Conservation (phyloP, 1,139 yeast genomes). For the Yamadazyma blattariae region DNA sequence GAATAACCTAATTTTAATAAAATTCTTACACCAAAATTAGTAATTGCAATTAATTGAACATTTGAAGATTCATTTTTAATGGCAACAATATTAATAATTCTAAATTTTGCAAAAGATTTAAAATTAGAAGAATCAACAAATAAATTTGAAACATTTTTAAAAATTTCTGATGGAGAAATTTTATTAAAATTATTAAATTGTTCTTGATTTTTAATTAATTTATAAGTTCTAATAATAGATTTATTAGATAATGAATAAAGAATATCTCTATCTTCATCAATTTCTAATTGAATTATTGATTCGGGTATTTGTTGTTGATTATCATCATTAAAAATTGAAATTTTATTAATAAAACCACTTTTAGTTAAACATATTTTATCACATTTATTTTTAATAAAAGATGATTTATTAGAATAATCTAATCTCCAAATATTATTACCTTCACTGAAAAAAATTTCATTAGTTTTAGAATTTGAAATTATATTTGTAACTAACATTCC, state of each 20-base stretch:
- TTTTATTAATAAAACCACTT: slow-evolving; percentile 43
- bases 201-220: slow-evolving; percentile 41
- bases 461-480: slow-evolving; percentile 56
- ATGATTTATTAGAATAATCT: slow-evolving; percentile 79
- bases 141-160: slow-evolving; percentile 59
- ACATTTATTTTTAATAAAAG: slow-evolving; percentile 85
- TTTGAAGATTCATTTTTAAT: slow-evolving; percentile 67
- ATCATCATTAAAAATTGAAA: slow-evolving; percentile 16
- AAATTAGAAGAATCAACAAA: slow-evolving; percentile 41
- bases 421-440: slow-evolving; percentile 86
- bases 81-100: slow-evolving; percentile 61
- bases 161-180: slow-evolving; percentile 46
- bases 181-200: slow-evolving; percentile 37
- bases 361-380: slow-evolving; percentile 78
- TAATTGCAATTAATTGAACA: slow-evolving; percentile 78
- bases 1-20: slow-evolving; percentile 51
- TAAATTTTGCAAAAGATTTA: slow-evolving; percentile 45
- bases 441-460: slow-evolving; percentile 81
- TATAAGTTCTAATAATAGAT: slow-evolving; percentile 80
- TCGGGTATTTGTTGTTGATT: slow-evolving; percentile 51
- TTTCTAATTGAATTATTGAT: slow-evolving; percentile 56
- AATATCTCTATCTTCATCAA: slow-evolving; percentile 75
- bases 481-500: slow-evolving; percentile 74
- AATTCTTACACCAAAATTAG: slow-evolving; percentile 80
- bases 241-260: slow-evolving; percentile 81